Base-by-base conservation (phyloP, 75 land plant genomes). In the Isoetes taiwanensis region DNA sequence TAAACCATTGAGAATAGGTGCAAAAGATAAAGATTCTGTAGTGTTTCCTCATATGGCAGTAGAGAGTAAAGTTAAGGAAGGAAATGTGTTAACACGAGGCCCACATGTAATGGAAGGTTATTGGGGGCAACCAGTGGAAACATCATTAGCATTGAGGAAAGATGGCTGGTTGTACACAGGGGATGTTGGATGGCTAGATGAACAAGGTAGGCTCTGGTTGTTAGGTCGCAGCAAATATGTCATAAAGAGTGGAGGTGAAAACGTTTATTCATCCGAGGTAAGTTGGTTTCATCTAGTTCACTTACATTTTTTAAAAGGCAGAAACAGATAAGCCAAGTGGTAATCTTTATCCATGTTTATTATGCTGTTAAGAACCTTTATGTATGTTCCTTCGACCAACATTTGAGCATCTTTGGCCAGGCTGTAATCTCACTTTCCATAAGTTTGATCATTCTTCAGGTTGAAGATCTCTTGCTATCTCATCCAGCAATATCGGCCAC, bases 211-310 rank as follows among this genome's bases (percentile, higher is more conserved):
- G 53, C 43, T 93, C 17, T 93, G 98, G 98, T 77, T 93, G 0
- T 29, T 87, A 17, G 98, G 95, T 4, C 89, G 98, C 0, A 33
- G 29, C 20, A 84, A 77, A 38, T 83, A 72, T 59, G 57, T 79
- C 34, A 87, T 93, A 59, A 93, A 83, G 59, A 93, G 76, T 60
- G 98, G 98, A 21, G 98, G 98, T 30, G 98, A 93, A 74, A 87
- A 84, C 69, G 72, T 93, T 25, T 87, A 83, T 46, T 77, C 96
- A 48, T 81, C 80, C 57, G 95, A 93, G 96, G 98, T 91, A 65
- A 40, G 32, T 26, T 37, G 39, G 39, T n/a, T n/a, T n/a, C n/a
- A n/a, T n/a, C n/a, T n/a, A n/a, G n/a, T n/a, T n/a, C n/a, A n/a
- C n/a, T n/a, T n/a, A n/a, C n/a, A n/a, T n/a, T n/a, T n/a, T n/a